These are phyloP conservation scores for Neurospora pannonica DNA, from an alignment of 495 filamentous ascomycete genomes.

Conservation along the genomic window DNA sequence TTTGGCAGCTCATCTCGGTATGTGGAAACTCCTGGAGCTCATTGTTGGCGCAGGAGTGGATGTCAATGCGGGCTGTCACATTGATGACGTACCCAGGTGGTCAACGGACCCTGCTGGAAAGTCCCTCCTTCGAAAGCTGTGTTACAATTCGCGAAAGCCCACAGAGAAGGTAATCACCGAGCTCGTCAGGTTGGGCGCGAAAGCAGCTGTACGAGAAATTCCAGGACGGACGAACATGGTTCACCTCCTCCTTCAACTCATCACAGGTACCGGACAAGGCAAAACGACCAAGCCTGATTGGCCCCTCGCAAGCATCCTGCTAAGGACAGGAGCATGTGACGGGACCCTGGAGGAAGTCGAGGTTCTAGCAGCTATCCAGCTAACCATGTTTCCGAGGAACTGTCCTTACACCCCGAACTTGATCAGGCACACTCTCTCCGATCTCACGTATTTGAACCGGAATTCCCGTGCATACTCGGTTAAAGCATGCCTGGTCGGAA, in stretches of 20 bases:
- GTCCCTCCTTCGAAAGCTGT: background rate
- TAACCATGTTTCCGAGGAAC: background rate
- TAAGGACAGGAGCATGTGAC: background rate
- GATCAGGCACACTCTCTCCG: background rate
- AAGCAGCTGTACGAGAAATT: background rate
- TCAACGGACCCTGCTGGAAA: background rate
- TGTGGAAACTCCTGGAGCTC: background rate
- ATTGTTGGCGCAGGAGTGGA: background rate
- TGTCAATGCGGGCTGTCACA: background rate
- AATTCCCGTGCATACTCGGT: background rate
- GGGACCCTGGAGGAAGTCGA: background rate
- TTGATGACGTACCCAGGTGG: background rate
- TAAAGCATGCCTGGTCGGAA: background rate
- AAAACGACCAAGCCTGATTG: background rate
- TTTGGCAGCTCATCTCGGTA: background rate
- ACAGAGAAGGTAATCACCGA: background rate
- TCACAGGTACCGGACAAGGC: background rate
- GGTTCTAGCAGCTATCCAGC: background rate
- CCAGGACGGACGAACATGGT: background rate
- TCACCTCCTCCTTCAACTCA: background rate
- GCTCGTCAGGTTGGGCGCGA: background rate
- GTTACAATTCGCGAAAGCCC: background rate
- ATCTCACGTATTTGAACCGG: background rate
- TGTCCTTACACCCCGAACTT: background rate
- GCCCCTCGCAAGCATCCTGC: background rate